Base-by-base conservation (phyloP, 1,284 basidiomycete genomes). In the Irpex sp. region DNA sequence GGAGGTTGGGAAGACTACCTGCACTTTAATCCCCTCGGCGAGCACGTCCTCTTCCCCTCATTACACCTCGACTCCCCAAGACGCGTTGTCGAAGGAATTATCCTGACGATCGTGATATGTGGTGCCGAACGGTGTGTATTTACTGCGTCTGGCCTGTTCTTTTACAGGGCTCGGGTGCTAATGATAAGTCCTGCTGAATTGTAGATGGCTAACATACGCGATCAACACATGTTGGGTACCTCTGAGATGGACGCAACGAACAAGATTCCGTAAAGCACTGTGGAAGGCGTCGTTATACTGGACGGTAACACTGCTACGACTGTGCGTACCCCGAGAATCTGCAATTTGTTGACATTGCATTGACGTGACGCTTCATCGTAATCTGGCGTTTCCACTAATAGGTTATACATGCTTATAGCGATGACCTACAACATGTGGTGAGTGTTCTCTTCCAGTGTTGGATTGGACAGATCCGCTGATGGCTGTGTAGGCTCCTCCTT, bases 351-450 rank as follows among this genome's bases (percentile, higher is more conserved):
- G 50, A 62, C 53, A 31, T 60, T 50, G 6, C 59, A 55, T 56
- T 67, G 54, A 60, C 31, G 31, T 33, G 31, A 53, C 50, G 50
- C 21, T 13, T 53, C 21, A 15, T 53, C n/a, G 15, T 8, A 26
- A 11, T 11, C 21, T 31, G 8, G 9, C 21, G 53, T 17, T 55
- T 5, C 11, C 4, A 36, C 54, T 39, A 49, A 43, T 60, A 89
- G 88, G 64, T 73, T 82, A 63, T 90, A 90, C 70, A 90, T 91
- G 88, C 79, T 91, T 15, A 76, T 87, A 62, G 81, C 84, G 13
- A 90, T 90, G 88, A 83, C 86, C 21, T 84, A 87, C 66, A 83
- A 88, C 62, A 63, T 84, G 31, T 83, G 85, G 87, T 89, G 69
- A 75, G 88, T 76, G n/a, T 31, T 17, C 19, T 37, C 21, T 39